Evolutionary conservation across 345 rosid species (phyloP).

Genomic region (Salix brachista): DNA sequence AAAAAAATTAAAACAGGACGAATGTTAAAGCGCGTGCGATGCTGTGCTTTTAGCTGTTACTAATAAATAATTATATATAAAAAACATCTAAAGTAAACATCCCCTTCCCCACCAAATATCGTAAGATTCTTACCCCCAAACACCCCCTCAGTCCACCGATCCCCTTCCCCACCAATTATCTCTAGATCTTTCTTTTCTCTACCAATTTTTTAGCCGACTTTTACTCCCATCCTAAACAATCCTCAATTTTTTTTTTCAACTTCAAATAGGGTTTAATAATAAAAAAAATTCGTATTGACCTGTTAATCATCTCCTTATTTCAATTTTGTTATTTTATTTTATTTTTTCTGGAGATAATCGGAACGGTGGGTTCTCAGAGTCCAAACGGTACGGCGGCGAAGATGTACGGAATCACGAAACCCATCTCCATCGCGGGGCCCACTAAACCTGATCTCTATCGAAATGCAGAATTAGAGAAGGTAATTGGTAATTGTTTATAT

Average conservation of each 20-base stretch:
- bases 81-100: background rate
- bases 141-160: background rate
- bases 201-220: background rate
- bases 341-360: background rate
- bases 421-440: conserved; percentile 19
- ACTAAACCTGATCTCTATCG: conserved; percentile 23
- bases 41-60: background rate
- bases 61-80: background rate
- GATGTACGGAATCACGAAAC: conserved; percentile 21
- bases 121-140: background rate
- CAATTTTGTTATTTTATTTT: background rate
- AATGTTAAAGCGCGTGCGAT: background rate
- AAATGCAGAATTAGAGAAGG: conserved; percentile 23
- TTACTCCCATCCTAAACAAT: background rate
- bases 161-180: no score
- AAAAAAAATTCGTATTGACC: background rate
- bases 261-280: background rate
- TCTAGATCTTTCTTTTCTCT: background rate
- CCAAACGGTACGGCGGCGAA: background rate
- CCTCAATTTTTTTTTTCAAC: background rate
- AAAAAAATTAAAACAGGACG: no score
- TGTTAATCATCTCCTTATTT: background rate
- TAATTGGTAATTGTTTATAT: background rate
- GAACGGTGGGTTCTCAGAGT: conserved; percentile 19
- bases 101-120: background rate